Base-by-base conservation (phyloP, 345 rosid genomes). In the Capsella bursapastoris region DNA sequence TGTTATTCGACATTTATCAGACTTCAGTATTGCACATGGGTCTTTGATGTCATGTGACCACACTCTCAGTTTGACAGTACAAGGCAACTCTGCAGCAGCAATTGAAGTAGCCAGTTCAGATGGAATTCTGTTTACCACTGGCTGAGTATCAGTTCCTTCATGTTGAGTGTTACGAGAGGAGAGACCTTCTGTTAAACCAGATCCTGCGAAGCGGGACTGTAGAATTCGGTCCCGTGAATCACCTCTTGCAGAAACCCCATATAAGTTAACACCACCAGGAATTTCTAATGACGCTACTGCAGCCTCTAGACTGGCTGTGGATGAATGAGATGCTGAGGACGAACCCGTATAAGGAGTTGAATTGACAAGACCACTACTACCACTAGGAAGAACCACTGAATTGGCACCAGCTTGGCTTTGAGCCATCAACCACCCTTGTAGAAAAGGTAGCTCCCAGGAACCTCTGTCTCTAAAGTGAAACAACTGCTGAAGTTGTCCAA, bases 61-160 rank as follows among this genome's bases (percentile, higher is more conserved):
- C 45, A 93, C 85, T 82, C 90, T 86, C 41, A 93, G 84, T 83
- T 91, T 91, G 78, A 93, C 98, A 40, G 98, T 89, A 75, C 97
- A 93, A 52, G 98, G 98, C 66, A 88, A 84, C 84, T 93, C 98
- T 53, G 97, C 95, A 65, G 98, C 91, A 70, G 96, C 91, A 78
- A 93, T 77, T 6, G 98, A 86, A 4, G 91, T 71, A 70, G 98
- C 92, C 65, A 91, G 76, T 77, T 93, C 96, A 73, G 90, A 79
- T 31, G 84, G 90, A 29, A 91, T 76, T 80, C 91, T 86, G 68
- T 81, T 89, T 15, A 85, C 80, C 58, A 83, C 75, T 40, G 91
- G 87, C 69, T 84, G 93, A 81, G 79, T 43, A 31, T 84, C 84
- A 71, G 51, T 48, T 16, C 77, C 80, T 63, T 83, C 83, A 10